Evolutionary conservation across 2,329 filamentous ascomycete genomes (phyloP), one percentile per base, ranked within the genome.

Genomic region (Penicillium sp.): DNA sequence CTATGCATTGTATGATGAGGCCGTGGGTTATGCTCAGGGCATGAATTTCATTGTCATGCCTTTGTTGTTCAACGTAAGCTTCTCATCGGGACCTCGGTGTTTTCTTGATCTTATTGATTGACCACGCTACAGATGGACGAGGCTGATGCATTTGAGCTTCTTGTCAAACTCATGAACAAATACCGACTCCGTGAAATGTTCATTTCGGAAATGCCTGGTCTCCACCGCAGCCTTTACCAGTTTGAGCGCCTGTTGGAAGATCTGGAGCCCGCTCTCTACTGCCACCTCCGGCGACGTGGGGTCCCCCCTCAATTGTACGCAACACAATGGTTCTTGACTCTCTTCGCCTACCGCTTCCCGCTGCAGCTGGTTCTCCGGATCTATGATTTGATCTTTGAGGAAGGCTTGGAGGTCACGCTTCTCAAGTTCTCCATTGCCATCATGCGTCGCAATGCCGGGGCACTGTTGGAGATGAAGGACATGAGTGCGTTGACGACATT

Each of bases 21-120:
- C 84, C 7, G 95, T 99, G 38, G 94, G 95, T 35, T 99, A 99
- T 76, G 94, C 96, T 0, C 95, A 99, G 77, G 95, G 95, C 73
- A 97, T 99, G 91, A 99, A 98, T 74, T 99, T 99, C 72, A 87
- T 99, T 61, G 91, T 93, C 52, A 98, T 98, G 93, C 95, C 96
- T 26, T 78, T 99, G 19, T 82, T 99, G 1, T 97, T 99, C 80
- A 98, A 97, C 75, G 89, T 91, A 79, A 82, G 88, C 76, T 52
- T 33, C 16, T 35, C 19, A 14, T 11, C 26, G 49, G 26, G 46
- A 8, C 11, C 49, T 11, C 5, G 7, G 7, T 52, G 19, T 53
- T 26, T 22, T 10, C 7, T 28, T 19, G 25, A 25, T 14, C 8
- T 11, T 14, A 35, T 25, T n/a, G 26, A 51, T 52, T 69, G 48